Conservation (phyloP, 192 early-diverging fungal species). For the Mortierella claussenii region DNA sequence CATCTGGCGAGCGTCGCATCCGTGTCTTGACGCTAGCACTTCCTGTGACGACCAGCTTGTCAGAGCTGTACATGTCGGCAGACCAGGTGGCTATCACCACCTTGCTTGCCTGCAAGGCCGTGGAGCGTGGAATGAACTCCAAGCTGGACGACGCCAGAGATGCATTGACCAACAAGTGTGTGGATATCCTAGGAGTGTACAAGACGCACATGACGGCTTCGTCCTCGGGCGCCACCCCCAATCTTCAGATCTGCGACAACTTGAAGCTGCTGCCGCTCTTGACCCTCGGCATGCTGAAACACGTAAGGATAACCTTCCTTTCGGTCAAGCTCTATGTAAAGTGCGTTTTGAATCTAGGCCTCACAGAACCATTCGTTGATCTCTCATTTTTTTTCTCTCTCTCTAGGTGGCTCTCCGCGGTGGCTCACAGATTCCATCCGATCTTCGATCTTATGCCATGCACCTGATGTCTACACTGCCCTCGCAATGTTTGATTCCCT, state of each 20-base stretch:
- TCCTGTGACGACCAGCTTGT: conserved; percentile 84
- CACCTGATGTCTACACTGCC: conserved; percentile 85
- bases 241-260: conserved; percentile 86
- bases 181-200: conserved; percentile 92
- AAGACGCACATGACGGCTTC: conserved; percentile 80
- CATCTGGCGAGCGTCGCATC: conserved; percentile 89
- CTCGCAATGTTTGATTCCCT: conserved; percentile 76
- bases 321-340: too few relatives aligned
- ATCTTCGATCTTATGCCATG: conserved; percentile 85
- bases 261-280: conserved; percentile 88
- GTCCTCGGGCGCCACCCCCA: conserved; percentile 77
- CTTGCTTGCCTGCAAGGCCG: conserved; percentile 88
- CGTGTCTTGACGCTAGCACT: conserved; percentile 91
- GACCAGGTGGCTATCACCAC: conserved; percentile 88
- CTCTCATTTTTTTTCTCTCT: neutral
- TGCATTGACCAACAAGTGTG: conserved; percentile 85
- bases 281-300: conserved; percentile 84
- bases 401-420: conserved; percentile 65
- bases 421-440: conserved; percentile 77
- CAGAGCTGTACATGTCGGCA: conserved; percentile 83
- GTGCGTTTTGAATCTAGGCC: too few relatives aligned
- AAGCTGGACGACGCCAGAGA: conserved; percentile 96
- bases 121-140: conserved; percentile 85
- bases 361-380: too few relatives aligned
- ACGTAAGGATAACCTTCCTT: conserved; percentile 74